Conservation (phyloP, 768 basidiomycete species). For the Boletus sp. region DNA sequence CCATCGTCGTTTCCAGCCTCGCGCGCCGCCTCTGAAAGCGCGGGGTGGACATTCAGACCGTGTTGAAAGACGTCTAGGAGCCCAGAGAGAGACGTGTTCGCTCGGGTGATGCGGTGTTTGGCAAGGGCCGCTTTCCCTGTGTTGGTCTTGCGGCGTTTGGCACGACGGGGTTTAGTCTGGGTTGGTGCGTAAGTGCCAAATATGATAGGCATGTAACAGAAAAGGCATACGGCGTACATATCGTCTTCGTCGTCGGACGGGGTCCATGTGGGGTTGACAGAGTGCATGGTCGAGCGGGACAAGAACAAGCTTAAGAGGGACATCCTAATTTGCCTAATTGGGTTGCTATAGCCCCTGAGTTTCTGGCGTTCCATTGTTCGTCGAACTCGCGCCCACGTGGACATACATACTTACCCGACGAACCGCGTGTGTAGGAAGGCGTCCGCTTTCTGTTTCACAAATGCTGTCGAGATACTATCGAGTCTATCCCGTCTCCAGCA, state of each 20-base stretch:
- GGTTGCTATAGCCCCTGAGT: constrained; percentile 1
- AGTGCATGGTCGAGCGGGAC: background rate
- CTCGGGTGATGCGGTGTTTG: constrained; percentile 14
- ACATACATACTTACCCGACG: no score
- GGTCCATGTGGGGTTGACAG: background rate
- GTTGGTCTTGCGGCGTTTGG: constrained; percentile 30
- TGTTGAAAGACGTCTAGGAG: constrained; percentile 21
- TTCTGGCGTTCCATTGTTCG: no score
- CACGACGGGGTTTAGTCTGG: constrained; percentile 14
- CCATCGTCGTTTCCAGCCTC: background rate
- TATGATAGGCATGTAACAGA: no score
- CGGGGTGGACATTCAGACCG: background rate
- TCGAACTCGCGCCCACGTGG: no score
- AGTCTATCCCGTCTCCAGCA: no score
- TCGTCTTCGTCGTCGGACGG: constrained; percentile 24
- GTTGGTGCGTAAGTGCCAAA: background rate
- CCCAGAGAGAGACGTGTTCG: constrained; percentile 15
- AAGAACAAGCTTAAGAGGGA: no score
- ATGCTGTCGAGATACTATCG: no score
- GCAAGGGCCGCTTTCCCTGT: constrained; percentile 11
- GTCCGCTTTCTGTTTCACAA: no score
- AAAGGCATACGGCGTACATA: constrained; percentile 10
- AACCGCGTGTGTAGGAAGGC: no score
- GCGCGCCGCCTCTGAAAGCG: background rate
- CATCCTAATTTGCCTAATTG: background rate